Conservation (phyloP, 2,329 filamentous ascomycete species). For the Aspergillus terreus region DNA sequence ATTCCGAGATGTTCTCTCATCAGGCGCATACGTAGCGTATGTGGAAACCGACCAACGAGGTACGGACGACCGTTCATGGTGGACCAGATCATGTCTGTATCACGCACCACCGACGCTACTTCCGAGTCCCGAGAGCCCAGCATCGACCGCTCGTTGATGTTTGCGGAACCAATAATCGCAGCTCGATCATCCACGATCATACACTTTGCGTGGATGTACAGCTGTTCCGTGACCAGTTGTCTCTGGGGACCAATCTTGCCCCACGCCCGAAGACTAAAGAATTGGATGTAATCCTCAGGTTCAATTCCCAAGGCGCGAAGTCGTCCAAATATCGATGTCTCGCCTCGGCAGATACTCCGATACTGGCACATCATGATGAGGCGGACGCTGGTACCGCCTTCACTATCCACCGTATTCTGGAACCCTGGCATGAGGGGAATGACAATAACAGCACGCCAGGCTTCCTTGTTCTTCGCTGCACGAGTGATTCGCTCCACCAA, state of each 20-base stretch:
- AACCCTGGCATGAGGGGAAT: slow-evolving; percentile 98
- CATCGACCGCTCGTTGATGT: slow-evolving; percentile 98
- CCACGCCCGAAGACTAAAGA: slow-evolving; percentile 90
- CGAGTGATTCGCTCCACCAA: slow-evolving; percentile 86
- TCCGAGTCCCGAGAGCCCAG: slow-evolving; percentile 89
- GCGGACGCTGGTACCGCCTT: slow-evolving; percentile 89
- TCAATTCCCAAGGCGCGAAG: slow-evolving; percentile 77
- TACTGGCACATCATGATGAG: slow-evolving; percentile 97
- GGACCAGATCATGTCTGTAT: slow-evolving; percentile 88
- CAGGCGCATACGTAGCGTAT: slow-evolving; percentile 84
- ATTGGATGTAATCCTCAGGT: slow-evolving; percentile 91
- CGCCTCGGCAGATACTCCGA: slow-evolving; percentile 89
- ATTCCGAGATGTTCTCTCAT: slow-evolving; percentile 98
- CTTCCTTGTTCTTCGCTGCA: slow-evolving; percentile 76
- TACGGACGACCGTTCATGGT: slow-evolving; percentile 89
- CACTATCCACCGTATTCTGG: slow-evolving; percentile 90
- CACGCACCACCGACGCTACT: slow-evolving; percentile 81
- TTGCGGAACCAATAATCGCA: slow-evolving; percentile 92
- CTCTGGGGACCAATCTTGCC: slow-evolving; percentile 82
- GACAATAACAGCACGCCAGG: slow-evolving; percentile 85
- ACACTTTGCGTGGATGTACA: slow-evolving; percentile 97
- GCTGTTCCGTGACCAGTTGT: slow-evolving; percentile 84
- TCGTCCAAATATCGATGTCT: slow-evolving; percentile 85
- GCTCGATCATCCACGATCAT: slow-evolving; percentile 94
- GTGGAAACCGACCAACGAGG: slow-evolving; percentile 84